Percentiles rank a stretch among this genome's conserved stretches.
Conservation (phyloP, 1,284 basidiomycete species). For the Moesziomyces antarcticus region DNA sequence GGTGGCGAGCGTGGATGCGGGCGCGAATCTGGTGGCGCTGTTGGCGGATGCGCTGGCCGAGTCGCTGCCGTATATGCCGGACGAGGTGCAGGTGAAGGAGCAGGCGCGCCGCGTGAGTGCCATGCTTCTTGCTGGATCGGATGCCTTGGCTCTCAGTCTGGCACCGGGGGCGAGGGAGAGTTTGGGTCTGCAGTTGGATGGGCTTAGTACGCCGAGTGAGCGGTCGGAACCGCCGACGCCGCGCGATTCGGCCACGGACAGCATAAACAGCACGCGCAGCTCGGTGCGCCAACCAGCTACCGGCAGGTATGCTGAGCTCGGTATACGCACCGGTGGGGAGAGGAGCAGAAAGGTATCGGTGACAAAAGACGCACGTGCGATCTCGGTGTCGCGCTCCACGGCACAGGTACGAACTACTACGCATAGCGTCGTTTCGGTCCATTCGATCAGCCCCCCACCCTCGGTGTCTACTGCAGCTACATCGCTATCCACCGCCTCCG, state of each 20-base stretch:
- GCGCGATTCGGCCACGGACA: not conserved
- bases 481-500: too few species aligned
- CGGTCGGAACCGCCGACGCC: conserved; percentile 26
- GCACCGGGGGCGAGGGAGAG: conserved; percentile 46
- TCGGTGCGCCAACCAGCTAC: too few species aligned
- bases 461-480: too few species aligned
- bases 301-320: too few species aligned
- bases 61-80: conserved; percentile 27
- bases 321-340: too few species aligned
- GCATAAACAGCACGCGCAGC: not conserved
- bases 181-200: conserved; percentile 31
- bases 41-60: conserved; percentile 42
- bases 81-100: conserved; percentile 17
- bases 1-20: conserved; percentile 3
- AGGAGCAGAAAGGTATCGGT: not conserved
- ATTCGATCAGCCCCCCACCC: too few species aligned
- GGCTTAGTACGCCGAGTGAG: conserved; percentile 34
- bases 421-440: too few species aligned
- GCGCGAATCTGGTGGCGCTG: conserved; percentile 25
- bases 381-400: too few species aligned
- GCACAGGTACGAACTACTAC: too few species aligned
- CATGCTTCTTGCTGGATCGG: conserved; percentile 47
- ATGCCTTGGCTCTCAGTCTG: conserved; percentile 39
- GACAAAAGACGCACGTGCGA: not conserved
- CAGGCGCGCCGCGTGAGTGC: conserved; percentile 41